phyloP scores from a whole-genome alignment of 2,329 filamentous ascomycete species.

The Cytospora leucostoma region DNA sequence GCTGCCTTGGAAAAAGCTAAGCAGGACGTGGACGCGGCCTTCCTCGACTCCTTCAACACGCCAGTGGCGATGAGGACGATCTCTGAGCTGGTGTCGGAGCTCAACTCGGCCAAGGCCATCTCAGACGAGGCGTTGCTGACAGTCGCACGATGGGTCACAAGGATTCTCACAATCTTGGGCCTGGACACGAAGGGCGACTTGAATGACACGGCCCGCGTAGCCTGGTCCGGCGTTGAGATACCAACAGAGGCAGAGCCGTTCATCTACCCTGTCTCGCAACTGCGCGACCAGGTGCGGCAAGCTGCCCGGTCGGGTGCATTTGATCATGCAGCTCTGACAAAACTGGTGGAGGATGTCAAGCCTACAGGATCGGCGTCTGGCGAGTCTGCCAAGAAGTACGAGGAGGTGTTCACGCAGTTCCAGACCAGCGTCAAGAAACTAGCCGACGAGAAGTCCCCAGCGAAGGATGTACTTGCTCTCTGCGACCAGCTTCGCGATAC shows the following conservation, averaged over 20 bases:
- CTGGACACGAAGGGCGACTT: conserved; percentile 50
- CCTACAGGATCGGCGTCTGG: conserved; percentile 19
- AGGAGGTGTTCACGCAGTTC: conserved; percentile 38
- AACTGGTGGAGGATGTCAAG: conserved; percentile 29
- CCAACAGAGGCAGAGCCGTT: conserved; percentile 59
- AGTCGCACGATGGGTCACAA: conserved; percentile 63
- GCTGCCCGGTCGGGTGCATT: conserved; percentile 44
- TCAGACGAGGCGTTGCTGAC: conserved; percentile 30
- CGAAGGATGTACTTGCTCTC: conserved; percentile 63
- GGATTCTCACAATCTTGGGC: conserved; percentile 66
- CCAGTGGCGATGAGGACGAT: conserved; percentile 62
- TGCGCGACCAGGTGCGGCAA: conserved; percentile 40
- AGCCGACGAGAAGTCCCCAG: conserved; percentile 45
- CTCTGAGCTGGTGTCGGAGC: conserved; percentile 64
- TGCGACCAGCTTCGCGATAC: conserved; percentile 67
- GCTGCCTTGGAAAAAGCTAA: conserved; percentile 55
- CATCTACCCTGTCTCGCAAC: conserved; percentile 54
- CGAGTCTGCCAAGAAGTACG: conserved; percentile 31
- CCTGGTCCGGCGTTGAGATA: conserved; percentile 67
- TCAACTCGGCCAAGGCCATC: conserved; percentile 48
- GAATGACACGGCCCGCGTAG: conserved; percentile 48
- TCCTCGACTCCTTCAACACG: conserved; percentile 72
- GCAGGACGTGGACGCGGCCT: conserved; percentile 57
- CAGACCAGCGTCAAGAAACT: conserved; percentile 47
- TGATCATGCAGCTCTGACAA: conserved; percentile 32